Evolutionary conservation across 176 grass and related monocot species (phyloP).

Genomic region (Hordeum marinum): DNA sequence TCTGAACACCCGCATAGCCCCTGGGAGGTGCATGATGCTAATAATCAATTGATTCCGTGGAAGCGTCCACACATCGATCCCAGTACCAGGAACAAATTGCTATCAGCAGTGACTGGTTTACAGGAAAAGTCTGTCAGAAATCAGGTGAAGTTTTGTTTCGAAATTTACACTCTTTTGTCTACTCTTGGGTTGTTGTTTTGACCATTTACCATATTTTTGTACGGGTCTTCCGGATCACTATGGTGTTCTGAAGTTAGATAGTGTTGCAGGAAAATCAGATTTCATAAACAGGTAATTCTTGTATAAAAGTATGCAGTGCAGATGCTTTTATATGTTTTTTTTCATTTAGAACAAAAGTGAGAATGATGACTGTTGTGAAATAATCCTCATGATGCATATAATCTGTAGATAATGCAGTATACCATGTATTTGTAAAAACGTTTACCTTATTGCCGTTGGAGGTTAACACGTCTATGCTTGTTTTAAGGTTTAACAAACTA

Average conservation of each 20-base stretch:
- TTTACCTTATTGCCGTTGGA: not conserved
- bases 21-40: constrained; percentile 88
- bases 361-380: not conserved
- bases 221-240: constrained; percentile 57
- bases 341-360: not conserved
- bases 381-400: not conserved
- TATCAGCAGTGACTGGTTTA: constrained; percentile 54
- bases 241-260: constrained; percentile 69
- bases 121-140: constrained; percentile 50
- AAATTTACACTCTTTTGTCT: not conserved
- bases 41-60: constrained; percentile 69
- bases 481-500: not conserved
- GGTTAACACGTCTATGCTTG: not conserved
- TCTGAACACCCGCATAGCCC: constrained; percentile 74
- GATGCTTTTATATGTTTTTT: not conserved
- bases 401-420: not conserved
- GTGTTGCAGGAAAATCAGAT: constrained; percentile 71
- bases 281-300: constrained; percentile 84
- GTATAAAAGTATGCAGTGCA: not conserved
- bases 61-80: constrained; percentile 67
- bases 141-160: constrained; percentile 41
- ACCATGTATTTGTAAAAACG: not conserved
- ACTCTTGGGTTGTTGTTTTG: not conserved
- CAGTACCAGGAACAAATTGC: constrained; percentile 42
- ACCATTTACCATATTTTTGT: constrained; percentile 2